phyloP scores from a whole-genome alignment of 768 basidiomycete species.

The Trametopsis cervina region DNA sequence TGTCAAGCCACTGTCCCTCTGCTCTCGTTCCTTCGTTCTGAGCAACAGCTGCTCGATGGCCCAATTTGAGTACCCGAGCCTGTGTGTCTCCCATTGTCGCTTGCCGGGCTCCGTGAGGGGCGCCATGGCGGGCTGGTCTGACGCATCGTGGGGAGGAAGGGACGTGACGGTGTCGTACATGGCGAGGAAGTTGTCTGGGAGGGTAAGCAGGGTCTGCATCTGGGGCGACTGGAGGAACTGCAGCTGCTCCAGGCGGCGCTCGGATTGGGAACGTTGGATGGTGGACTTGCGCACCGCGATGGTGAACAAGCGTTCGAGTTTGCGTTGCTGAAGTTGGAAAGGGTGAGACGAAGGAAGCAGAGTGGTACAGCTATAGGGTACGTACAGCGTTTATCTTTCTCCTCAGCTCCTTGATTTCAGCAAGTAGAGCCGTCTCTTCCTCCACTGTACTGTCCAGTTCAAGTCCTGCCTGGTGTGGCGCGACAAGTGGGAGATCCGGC shows the following conservation, averaged over 20 bases:
- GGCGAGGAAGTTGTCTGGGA: conserved; percentile 34
- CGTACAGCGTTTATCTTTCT: conserved; percentile 64
- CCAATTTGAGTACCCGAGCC: conserved; percentile 75
- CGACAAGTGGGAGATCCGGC: conserved; percentile 58
- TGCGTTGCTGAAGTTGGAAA: conserved; percentile 47
- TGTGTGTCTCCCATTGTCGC: conserved; percentile 70
- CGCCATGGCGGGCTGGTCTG: conserved; percentile 6
- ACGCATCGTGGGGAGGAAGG: conserved; percentile 33
- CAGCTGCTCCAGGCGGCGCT: conserved; percentile 35
- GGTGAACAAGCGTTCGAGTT: conserved; percentile 48
- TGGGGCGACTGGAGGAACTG: conserved; percentile 37
- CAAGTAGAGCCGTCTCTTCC: conserved; percentile 43
- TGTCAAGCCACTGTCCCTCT: conserved; percentile 12
- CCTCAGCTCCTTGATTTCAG: conserved; percentile 63
- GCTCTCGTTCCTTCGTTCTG: conserved; percentile 20
- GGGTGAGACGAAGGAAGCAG: background rate
- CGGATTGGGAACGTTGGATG: conserved; percentile 39
- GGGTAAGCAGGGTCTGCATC: conserved; percentile 30
- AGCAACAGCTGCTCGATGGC: conserved; percentile 50
- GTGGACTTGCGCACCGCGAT: conserved; percentile 44
- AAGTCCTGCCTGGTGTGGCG: conserved; percentile 69
- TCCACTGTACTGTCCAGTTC: conserved; percentile 58
- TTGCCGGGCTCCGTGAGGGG: conserved; percentile 51
- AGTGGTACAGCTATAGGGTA: conserved; percentile 13
- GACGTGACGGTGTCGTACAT: conserved; percentile 44